Percentiles rank a stretch among this genome's conserved stretches.
Evolutionary conservation across 306 rosid species (phyloP).

Genomic region (Betula pendula): DNA sequence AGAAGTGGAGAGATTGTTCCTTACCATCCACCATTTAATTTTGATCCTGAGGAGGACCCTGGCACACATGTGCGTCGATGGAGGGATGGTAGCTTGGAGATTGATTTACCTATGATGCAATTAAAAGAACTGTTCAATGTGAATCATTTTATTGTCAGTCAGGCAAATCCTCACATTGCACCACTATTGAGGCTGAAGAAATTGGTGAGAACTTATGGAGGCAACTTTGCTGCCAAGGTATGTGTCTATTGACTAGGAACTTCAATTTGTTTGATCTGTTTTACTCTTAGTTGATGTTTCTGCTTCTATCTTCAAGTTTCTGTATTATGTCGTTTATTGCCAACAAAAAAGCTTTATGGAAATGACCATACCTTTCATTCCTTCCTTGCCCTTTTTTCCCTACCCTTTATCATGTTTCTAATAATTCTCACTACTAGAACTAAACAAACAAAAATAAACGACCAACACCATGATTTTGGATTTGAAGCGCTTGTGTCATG

Average conservation of each 20-base stretch:
- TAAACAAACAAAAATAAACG: too few species aligned
- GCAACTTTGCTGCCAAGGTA: constrained; percentile 98
- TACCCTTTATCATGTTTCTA: too few species aligned
- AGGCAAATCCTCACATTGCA: constrained; percentile 94
- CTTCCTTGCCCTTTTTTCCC: too few species aligned
- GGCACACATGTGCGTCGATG: constrained; percentile 68
- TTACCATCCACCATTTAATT: constrained; percentile 89
- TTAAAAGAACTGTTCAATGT: constrained; percentile 91
- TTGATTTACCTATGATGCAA: constrained; percentile 95
- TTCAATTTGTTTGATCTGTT: not conserved
- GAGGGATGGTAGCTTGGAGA: constrained; percentile 99
- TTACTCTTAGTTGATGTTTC: not conserved
- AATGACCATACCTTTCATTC: not conserved
- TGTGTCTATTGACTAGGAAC: constrained; percentile 25
- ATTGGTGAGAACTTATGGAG: constrained; percentile 76
- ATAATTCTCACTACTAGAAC: too few species aligned
- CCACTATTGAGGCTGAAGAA: constrained; percentile 85
- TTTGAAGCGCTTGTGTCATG: too few species aligned
- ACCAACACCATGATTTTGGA: too few species aligned
- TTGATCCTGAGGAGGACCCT: constrained; percentile 84
- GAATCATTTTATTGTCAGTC: constrained; percentile 94
- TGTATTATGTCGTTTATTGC: too few species aligned
- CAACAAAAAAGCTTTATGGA: not conserved
- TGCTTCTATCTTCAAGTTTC: too few species aligned
- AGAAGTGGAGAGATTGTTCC: constrained; percentile 94